phyloP scores from a whole-genome alignment of 2,329 filamentous ascomycete species.

The Ophiostoma ulmi region DNA sequence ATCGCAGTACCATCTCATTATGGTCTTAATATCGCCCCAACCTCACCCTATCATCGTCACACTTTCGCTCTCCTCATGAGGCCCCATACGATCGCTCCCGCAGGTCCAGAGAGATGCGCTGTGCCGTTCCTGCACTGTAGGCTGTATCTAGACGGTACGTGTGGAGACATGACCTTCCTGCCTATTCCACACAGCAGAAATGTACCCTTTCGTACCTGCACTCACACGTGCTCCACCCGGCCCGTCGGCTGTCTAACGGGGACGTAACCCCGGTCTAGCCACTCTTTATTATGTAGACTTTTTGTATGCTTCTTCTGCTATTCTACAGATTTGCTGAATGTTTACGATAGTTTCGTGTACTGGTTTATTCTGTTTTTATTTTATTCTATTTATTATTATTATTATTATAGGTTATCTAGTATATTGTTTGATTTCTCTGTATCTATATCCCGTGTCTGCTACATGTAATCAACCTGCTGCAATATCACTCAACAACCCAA shows the following conservation, averaged over 20 bases:
- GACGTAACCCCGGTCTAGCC: slow-evolving; percentile 23
- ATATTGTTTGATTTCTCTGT: background rate
- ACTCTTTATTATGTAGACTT: background rate
- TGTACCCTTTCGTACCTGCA: background rate
- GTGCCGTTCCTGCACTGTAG: slow-evolving; percentile 13
- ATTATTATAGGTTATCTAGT: background rate
- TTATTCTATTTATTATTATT: background rate
- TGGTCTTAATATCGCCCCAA: background rate
- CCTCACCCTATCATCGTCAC: background rate
- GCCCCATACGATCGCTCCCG: slow-evolving; percentile 16
- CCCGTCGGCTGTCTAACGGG: slow-evolving; percentile 26
- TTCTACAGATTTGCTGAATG: background rate
- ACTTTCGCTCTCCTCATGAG: background rate
- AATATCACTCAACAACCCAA: background rate
- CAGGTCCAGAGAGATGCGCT: slow-evolving; percentile 15
- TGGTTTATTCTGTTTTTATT: background rate
- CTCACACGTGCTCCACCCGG: slow-evolving; percentile 26
- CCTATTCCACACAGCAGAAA: slow-evolving; percentile 11
- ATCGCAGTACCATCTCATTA: too few relatives aligned
- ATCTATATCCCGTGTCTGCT: background rate
- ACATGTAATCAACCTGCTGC: background rate
- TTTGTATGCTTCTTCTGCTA: background rate
- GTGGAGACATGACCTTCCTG: background rate
- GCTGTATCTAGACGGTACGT: background rate
- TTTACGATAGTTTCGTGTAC: too few relatives aligned